Conservation (phyloP, 495 filamentous ascomycete genomes). For the Hypoxylon subgilvum region DNA sequence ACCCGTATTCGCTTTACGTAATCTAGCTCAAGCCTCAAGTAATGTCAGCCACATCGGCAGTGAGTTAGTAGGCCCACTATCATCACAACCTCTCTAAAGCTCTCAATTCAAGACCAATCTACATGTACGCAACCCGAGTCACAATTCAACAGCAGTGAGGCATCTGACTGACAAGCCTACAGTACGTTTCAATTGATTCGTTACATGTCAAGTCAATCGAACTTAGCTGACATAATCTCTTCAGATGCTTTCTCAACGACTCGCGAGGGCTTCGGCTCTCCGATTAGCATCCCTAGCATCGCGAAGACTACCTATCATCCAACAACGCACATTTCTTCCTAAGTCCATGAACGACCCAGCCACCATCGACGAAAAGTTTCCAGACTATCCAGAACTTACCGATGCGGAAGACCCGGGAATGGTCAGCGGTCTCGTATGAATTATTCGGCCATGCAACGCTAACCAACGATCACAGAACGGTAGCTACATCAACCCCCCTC, state of each 20-base stretch:
- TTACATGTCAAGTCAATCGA: not conserved
- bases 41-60: no score
- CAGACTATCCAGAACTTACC: slow-evolving; percentile 55
- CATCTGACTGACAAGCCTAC: slow-evolving; percentile 20
- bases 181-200: slow-evolving; percentile 29
- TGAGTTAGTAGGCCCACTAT: no score
- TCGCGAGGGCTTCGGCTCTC: slow-evolving; percentile 60
- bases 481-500: slow-evolving; percentile 86
- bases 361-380: slow-evolving; percentile 58
- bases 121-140: slow-evolving; percentile 4
- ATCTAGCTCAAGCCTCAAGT: no score
- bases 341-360: slow-evolving; percentile 45
- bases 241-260: slow-evolving; percentile 72
- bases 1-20: slow-evolving; percentile 7
- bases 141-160: slow-evolving; percentile 18
- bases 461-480: slow-evolving; percentile 69
- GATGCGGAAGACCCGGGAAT: slow-evolving; percentile 77
- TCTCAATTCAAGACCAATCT: not conserved
- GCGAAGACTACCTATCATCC: slow-evolving; percentile 54
- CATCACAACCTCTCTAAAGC: slow-evolving; percentile 14
- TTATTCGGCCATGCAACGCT: slow-evolving; percentile 32
- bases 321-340: slow-evolving; percentile 58
- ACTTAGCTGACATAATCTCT: not conserved
- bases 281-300: slow-evolving; percentile 55
- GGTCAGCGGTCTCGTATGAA: slow-evolving; percentile 52